These are phyloP conservation scores for Colletotrichum aenigma DNA, from an alignment of 2,329 filamentous ascomycete species.

Conservation along the genomic window DNA sequence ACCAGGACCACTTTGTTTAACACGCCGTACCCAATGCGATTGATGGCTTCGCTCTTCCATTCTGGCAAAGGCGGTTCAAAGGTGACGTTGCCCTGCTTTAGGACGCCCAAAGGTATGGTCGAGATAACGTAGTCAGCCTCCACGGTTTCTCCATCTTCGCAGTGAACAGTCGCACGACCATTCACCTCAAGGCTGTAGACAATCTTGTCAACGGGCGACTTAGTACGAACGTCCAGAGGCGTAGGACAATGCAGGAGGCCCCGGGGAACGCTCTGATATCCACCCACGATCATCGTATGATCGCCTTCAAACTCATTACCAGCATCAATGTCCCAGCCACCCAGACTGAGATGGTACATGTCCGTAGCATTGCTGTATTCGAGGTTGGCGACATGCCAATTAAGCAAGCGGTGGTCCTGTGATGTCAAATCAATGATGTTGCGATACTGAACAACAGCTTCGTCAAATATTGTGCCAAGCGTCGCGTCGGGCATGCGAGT, in stretches of 20 bases:
- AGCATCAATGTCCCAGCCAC: conserved; percentile 95
- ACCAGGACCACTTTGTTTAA: conserved; percentile 95
- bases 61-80: conserved; percentile 90
- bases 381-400: conserved; percentile 98
- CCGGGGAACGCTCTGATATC: conserved; percentile 91
- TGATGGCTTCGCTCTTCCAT: conserved; percentile 83
- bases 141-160: conserved; percentile 76
- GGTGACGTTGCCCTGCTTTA: conserved; percentile 81
- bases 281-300: conserved; percentile 91
- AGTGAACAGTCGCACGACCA: conserved; percentile 58
- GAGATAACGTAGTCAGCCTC: conserved; percentile 91
- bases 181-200: conserved; percentile 58
- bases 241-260: conserved; percentile 80
- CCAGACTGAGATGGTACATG: conserved; percentile 83
- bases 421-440: conserved; percentile 80
- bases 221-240: conserved; percentile 77
- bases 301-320: conserved; percentile 97
- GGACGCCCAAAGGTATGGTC: conserved; percentile 86
- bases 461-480: conserved; percentile 88
- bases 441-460: conserved; percentile 88
- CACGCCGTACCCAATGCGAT: conserved; percentile 87
- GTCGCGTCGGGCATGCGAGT: conserved; percentile 72
- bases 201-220: conserved; percentile 75
- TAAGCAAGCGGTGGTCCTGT: conserved; percentile 87
- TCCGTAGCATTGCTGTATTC: conserved; percentile 97